These are phyloP conservation scores for Daedaleopsis nitida DNA, from an alignment of 768 basidiomycete species.

Conservation along the genomic window DNA sequence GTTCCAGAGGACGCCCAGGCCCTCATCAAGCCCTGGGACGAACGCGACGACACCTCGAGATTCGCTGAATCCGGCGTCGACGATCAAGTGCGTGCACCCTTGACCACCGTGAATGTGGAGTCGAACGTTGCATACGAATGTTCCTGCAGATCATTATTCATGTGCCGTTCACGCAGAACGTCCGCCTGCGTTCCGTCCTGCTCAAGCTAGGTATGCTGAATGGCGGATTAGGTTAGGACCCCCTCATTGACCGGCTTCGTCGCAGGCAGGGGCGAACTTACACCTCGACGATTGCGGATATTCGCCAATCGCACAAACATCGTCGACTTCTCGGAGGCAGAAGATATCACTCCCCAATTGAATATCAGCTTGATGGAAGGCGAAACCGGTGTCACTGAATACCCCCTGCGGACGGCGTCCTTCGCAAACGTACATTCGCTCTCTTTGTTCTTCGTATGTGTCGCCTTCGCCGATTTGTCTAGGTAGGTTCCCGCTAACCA, in stretches of 20 bases:
- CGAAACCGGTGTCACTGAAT: constrained; percentile 69
- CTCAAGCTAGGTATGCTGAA: constrained; percentile 69
- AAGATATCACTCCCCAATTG: constrained; percentile 67
- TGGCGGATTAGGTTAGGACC: constrained; percentile 1
- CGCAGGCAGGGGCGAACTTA: constrained; percentile 73
- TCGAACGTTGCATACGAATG: not conserved
- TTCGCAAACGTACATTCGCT: constrained; percentile 75
- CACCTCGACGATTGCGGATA: constrained; percentile 74
- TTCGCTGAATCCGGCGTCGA: constrained; percentile 82
- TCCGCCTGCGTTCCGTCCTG: constrained; percentile 71
- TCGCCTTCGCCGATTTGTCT: not conserved
- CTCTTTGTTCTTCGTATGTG: constrained; percentile 79
- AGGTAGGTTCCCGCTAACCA: not conserved
- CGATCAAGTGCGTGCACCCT: constrained; percentile 63
- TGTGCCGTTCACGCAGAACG: constrained; percentile 78
- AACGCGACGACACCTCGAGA: constrained; percentile 64
- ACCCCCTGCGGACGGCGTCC: constrained; percentile 74
- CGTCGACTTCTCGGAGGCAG: constrained; percentile 76
- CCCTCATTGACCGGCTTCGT: constrained; percentile 7
- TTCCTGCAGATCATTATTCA: constrained; percentile 70
- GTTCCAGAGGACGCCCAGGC: constrained; percentile 80
- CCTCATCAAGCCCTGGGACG: constrained; percentile 81
- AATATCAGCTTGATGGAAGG: constrained; percentile 75
- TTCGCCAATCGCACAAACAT: constrained; percentile 76
- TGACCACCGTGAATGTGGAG: not conserved